These are phyloP conservation scores for Clonostachys chloroleuca DNA, from an alignment of 2,329 filamentous ascomycete species.

Conservation along the genomic window DNA sequence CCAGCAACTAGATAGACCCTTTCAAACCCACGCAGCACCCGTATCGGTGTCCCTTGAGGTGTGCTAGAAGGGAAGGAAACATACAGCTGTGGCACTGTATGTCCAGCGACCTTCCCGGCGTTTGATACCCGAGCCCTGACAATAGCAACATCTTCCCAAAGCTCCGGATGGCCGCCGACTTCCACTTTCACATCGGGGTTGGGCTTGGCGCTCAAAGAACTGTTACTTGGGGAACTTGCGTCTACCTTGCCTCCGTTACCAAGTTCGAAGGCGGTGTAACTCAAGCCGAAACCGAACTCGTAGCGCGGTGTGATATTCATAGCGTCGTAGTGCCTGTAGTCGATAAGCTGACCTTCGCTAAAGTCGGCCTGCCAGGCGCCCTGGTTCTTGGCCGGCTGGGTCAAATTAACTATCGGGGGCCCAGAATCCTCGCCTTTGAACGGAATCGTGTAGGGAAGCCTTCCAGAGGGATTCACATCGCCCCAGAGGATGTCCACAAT, in stretches of 20 bases:
- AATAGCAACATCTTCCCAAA: conserved; percentile 38
- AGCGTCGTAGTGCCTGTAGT: conserved; percentile 81
- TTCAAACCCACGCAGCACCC: conserved; percentile 60
- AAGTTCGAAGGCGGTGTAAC: conserved; percentile 66
- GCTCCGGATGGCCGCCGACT: conserved; percentile 53
- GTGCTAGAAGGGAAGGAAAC: conserved; percentile 20
- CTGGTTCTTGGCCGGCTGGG: background rate
- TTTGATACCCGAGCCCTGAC: conserved; percentile 38
- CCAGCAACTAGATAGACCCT: conserved; percentile 51
- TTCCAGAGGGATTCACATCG: conserved; percentile 52
- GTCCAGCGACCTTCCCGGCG: conserved; percentile 27
- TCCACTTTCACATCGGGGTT: background rate
- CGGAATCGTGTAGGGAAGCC: conserved; percentile 74
- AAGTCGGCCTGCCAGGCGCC: conserved; percentile 62
- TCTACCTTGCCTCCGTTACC: background rate
- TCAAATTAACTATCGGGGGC: conserved; percentile 10
- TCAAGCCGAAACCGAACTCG: conserved; percentile 75
- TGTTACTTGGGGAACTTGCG: background rate
- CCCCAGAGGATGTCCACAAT: conserved; percentile 71
- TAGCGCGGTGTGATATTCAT: conserved; percentile 64
- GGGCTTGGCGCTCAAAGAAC: background rate
- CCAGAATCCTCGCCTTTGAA: conserved; percentile 64
- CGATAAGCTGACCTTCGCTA: conserved; percentile 70
- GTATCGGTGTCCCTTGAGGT: conserved; percentile 50
- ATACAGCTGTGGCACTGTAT: conserved; percentile 27